Percentiles rank a stretch among this genome's conserved stretches.
phyloP scores from a whole-genome alignment of 2,329 filamentous ascomycete species.

The Paracoccidioides brasiliensis region DNA sequence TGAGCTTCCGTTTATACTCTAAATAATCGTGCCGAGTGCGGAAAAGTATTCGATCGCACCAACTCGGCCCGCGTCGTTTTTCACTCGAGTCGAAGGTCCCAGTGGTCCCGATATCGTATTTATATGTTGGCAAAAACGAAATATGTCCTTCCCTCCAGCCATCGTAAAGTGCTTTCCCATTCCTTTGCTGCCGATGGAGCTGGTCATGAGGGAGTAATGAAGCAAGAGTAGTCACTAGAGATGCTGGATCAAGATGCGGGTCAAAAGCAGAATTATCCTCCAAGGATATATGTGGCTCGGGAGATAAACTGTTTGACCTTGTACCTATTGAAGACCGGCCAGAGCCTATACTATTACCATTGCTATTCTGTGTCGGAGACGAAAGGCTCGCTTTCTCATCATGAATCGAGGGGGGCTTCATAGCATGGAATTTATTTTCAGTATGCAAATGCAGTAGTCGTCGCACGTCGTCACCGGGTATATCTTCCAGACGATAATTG shows the following conservation, averaged over 20 bases:
- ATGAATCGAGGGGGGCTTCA: constrained; percentile 9
- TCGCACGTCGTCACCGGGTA: constrained; percentile 83
- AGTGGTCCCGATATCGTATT: constrained; percentile 91
- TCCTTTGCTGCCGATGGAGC: constrained; percentile 57
- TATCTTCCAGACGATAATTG: constrained; percentile 80
- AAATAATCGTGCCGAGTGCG: constrained; percentile 60
- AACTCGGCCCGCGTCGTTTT: constrained; percentile 82
- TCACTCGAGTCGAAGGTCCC: constrained; percentile 90
- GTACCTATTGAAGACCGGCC: background rate
- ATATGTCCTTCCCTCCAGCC: constrained; percentile 87
- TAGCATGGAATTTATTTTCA: constrained; percentile 8
- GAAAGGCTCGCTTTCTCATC: constrained; percentile 7
- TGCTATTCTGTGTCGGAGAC: background rate
- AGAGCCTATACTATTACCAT: background rate
- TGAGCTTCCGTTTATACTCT: constrained; percentile 48
- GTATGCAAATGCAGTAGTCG: constrained; percentile 65
- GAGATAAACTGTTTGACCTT: background rate
- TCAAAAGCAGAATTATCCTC: constrained; percentile 51
- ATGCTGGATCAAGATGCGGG: constrained; percentile 64
- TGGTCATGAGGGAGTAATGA: constrained; percentile 87
- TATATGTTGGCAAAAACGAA: constrained; percentile 85
- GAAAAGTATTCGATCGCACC: constrained; percentile 91
- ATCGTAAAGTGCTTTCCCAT: constrained; percentile 72
- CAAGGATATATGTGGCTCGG: constrained; percentile 11
- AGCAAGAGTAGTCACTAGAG: constrained; percentile 74